Evolutionary conservation across 495 filamentous ascomycete species (phyloP), one percentile per base, ranked within the genome.

Genomic region (Talaromyces stipitatus): DNA sequence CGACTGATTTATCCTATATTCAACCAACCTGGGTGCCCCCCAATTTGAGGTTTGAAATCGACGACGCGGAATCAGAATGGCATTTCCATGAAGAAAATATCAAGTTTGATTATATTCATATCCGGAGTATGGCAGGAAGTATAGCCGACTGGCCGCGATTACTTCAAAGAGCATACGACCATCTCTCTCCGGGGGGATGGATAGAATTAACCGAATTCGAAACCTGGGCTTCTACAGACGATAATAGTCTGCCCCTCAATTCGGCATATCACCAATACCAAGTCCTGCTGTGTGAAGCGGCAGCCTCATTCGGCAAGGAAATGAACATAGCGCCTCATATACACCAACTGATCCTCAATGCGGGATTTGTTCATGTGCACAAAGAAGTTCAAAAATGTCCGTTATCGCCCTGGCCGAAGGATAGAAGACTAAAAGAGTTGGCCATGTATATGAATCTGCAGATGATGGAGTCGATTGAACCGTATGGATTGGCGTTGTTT

Each of bases 21-120:
- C 66, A 73, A 41, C 71, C 71, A 26, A 61, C 58, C 10, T 67
- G 66, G 65, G 63, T 68, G 3, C 63, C 67, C 20, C 62, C 64
- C 14, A 70, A 70, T 50, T 58, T 66, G 2, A 12, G 33, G 6
- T 67, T 70, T 26, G 60, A 63, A 20, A 64, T 70, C 27, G 67
- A 70, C 54, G 67, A 70, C 46, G 56, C 60, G 9, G 64, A 66
- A 41, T 27, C 18, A 8, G 61, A 60, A 3, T 70, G 68, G 68
- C 66, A 57, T 18, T 71, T 67, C 64, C 45, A 20, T 1, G 3
- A 36, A 64, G 29, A 60, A 61, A 32, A n/a, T n/a, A n/a, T n/a
- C n/a, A n/a, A n/a, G n/a, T 82, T 82, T 58, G 81, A 82, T 66
- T 77, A 72, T 55, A 69, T 83, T 43, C 78, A 84, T 62, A 60